Conservation (phyloP, 2,329 filamentous ascomycete genomes). For the Fonsecaea erecta region DNA sequence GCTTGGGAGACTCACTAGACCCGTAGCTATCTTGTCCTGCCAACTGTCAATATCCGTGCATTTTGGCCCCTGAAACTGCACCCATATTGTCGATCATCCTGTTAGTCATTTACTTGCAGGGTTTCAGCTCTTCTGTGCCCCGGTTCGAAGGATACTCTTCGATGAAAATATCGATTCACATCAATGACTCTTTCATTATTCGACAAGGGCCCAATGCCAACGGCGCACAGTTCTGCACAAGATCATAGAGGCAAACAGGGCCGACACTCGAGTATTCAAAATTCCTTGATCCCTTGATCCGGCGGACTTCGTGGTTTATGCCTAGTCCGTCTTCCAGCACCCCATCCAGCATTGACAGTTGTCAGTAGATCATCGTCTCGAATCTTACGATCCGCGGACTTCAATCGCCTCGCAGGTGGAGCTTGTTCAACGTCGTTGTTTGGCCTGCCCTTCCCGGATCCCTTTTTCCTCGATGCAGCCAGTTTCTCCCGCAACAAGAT, state of each 20-base stretch:
- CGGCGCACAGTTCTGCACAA: not conserved
- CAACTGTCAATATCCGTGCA: not conserved
- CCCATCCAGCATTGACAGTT: slow-evolving; percentile 31
- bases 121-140: not conserved
- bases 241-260: not conserved
- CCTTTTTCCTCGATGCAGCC: slow-evolving; percentile 48
- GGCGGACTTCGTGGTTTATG: slow-evolving; percentile 48
- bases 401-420: slow-evolving; percentile 18
- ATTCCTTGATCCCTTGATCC: slow-evolving; percentile 20
- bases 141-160: not conserved
- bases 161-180: not conserved
- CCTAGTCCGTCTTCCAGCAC: slow-evolving; percentile 32
- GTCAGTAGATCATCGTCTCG: slow-evolving; percentile 33
- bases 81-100: not conserved
- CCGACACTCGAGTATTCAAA: slow-evolving; percentile 15
- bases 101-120: not conserved
- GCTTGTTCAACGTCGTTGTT: slow-evolving; percentile 38
- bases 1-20: not conserved
- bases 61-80: not conserved
- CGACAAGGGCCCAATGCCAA: not conserved
- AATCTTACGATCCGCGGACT: slow-evolving; percentile 26
- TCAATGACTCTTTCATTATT: not conserved
- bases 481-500: slow-evolving; percentile 62
- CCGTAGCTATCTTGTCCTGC: not conserved
- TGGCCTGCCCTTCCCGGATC: slow-evolving; percentile 47